Percentiles rank a stretch among this genome's conserved stretches.
Conservation (phyloP, 2,329 filamentous ascomycete species). For the Fusarium verticillioides region DNA sequence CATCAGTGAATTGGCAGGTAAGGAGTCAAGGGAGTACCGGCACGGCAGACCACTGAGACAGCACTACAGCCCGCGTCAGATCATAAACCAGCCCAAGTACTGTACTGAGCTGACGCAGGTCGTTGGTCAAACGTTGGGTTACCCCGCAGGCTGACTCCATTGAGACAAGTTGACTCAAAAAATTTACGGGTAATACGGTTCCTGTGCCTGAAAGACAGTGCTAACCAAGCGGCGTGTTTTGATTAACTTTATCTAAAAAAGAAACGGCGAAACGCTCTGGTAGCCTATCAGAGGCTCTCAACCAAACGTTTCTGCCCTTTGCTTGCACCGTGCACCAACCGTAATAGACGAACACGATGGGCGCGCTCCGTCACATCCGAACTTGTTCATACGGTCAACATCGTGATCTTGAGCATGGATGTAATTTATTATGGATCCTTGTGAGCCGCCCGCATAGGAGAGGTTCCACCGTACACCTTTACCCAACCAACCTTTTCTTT, state of each 20-base stretch:
- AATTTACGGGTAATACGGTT: conserved; percentile 2
- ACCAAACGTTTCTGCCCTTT: not conserved
- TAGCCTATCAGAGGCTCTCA: not conserved
- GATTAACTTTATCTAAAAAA: conserved; percentile 18
- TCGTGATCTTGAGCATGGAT: conserved; percentile 22
- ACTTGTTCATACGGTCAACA: conserved; percentile 12
- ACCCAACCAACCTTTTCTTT: conserved; percentile 8
- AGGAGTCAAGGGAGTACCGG: not conserved
- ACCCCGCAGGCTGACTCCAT: conserved; percentile 6
- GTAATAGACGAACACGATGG: conserved; percentile 15
- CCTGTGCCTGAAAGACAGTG: conserved; percentile 16
- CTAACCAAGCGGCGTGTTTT: conserved; percentile 1
- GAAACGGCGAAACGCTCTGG: not conserved
- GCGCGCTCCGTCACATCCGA: conserved; percentile 20
- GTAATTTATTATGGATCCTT: conserved; percentile 12
- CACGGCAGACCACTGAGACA: not conserved
- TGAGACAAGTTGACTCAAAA: not conserved
- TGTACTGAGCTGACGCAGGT: not conserved
- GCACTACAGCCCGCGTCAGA: conserved; percentile 12
- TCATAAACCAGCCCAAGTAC: not conserved
- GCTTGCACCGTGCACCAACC: not conserved
- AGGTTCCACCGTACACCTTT: conserved; percentile 14
- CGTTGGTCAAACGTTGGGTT: not conserved
- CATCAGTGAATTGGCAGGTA: not conserved
- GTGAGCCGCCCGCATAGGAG: not conserved